Evolutionary conservation across 1,139 yeast species (phyloP).

Genomic region (Eremothecium gossypii): DNA sequence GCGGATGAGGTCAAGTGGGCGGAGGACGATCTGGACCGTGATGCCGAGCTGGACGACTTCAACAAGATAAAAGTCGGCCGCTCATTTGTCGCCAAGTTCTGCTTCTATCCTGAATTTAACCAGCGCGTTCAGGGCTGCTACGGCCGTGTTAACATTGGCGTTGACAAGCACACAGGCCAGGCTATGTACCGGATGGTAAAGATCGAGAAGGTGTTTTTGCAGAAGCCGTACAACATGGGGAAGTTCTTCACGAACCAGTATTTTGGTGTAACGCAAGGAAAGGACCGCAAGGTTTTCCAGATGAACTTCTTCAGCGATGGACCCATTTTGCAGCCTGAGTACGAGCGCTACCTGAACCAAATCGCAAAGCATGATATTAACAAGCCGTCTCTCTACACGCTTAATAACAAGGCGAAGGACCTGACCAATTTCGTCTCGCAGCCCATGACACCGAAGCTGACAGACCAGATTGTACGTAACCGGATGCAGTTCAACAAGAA

Average conservation of each 20-base stretch:
- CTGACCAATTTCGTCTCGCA: conserved; percentile 53
- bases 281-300: conserved; percentile 56
- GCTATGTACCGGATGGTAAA: conserved; percentile 80
- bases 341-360: conserved; percentile 55
- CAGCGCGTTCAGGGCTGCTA: conserved; percentile 62
- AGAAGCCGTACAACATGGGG: conserved; percentile 50
- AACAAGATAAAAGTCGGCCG: conserved; percentile 72
- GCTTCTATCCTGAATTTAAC: conserved; percentile 76
- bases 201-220: conserved; percentile 54
- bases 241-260: conserved; percentile 50
- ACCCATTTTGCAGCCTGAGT: conserved; percentile 58
- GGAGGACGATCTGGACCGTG: conserved; percentile 34
- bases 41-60: conserved; percentile 45
- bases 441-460: conserved; percentile 64
- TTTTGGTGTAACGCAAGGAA: conserved; percentile 46
- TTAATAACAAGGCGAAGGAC: conserved; percentile 57
- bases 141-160: conserved; percentile 75
- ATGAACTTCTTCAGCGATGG: conserved; percentile 76
- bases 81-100: conserved; percentile 59
- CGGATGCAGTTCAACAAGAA: conserved; percentile 54
- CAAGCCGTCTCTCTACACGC: conserved; percentile 52
- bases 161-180: conserved; percentile 49
- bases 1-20: conserved; percentile 39
- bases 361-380: conserved; percentile 50
- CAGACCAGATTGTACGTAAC: conserved; percentile 68